Evolutionary conservation across 116 monocot species (phyloP), one percentile per base, ranked within the genome.

Genomic region (Phalaenopsis hybrid): DNA sequence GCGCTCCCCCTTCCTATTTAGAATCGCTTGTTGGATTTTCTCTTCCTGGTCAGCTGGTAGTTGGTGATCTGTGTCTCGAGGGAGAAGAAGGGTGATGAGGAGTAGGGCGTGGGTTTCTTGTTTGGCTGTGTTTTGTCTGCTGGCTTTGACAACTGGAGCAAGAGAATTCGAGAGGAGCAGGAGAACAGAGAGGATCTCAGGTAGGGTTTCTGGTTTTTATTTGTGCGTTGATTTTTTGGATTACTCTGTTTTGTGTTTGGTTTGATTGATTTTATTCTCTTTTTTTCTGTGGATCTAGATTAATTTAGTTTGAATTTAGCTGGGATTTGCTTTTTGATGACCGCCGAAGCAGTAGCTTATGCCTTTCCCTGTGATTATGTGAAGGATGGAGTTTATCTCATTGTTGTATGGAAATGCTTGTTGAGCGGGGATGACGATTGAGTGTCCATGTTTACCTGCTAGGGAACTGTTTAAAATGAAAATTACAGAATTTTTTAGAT

Each of bases 141-240:
- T 76, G 0, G 20, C 87, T 41, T 67, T 44, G 37, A 81, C 81
- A 49, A 57, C 83, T 79, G 87, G 79, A 1, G 85, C 85, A 10
- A 58, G 52, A 23, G 89, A 85, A 78, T 12, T 85, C 23, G 78
- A 85, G 51, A 82, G 80, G 74, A 84, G 78, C 34, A 86, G 80
- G 50, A 87, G 78, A 76, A 92, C 92, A 6, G 95, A 95, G 86
- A 85, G 95, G 80, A 95, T 95, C 74, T 92, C 92, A 76, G 95
- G 95, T 92, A 80, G 20, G 77, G 52, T 43, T 41, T 82, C 21
- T 37, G 4, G 21, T 12, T 18, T 51, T 69, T 50, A 12, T 78
- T 73, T 63, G 3, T 25, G 25, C 12, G 9, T 25, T 65, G n/a
- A 3, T 82, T 31, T 41, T 46, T 55, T 65, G 65, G n/a, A 65